These are phyloP conservation scores for Trametes pubescens DNA, from an alignment of 1,284 basidiomycete genomes.

Conservation along the genomic window DNA sequence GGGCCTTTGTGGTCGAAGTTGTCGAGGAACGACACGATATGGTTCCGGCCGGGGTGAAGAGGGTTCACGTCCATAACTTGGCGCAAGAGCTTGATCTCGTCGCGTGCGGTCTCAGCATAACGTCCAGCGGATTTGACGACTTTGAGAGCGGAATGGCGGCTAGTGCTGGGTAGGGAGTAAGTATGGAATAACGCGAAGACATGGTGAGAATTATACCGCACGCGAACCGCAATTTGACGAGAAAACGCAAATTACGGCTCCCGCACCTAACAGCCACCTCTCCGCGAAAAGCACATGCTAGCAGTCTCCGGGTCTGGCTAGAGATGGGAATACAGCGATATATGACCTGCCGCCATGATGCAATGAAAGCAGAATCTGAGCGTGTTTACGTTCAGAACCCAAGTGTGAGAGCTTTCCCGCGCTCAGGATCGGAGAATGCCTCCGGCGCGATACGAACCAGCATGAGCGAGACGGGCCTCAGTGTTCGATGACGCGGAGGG, in stretches of 20 bases:
- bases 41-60: constrained; percentile 69
- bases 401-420: constrained; percentile 1
- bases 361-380: not conserved
- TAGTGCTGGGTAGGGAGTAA: constrained; percentile 51
- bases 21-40: constrained; percentile 89
- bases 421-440: not conserved
- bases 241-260: constrained; percentile 7
- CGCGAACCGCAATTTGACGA: constrained; percentile 12
- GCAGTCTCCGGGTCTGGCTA: not conserved
- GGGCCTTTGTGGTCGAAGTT: constrained; percentile 76
- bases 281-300: not conserved
- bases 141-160: constrained; percentile 87
- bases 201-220: not conserved
- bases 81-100: constrained; percentile 90
- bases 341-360: not conserved
- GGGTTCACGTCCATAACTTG: constrained; percentile 79
- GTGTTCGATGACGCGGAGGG: not conserved
- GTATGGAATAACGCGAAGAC: constrained; percentile 3
- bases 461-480: not conserved
- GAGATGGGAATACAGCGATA: not conserved
- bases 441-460: constrained; percentile 13
- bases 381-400: not conserved
- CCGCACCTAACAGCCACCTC: not conserved
- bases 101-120: constrained; percentile 88
- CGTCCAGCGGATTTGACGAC: constrained; percentile 90